A percentile compares a stretch with the other conserved stretches of the same genome.
Evolutionary conservation across 2,329 filamentous ascomycete species (phyloP).

Genomic region (Blastomyces gilchristii): DNA sequence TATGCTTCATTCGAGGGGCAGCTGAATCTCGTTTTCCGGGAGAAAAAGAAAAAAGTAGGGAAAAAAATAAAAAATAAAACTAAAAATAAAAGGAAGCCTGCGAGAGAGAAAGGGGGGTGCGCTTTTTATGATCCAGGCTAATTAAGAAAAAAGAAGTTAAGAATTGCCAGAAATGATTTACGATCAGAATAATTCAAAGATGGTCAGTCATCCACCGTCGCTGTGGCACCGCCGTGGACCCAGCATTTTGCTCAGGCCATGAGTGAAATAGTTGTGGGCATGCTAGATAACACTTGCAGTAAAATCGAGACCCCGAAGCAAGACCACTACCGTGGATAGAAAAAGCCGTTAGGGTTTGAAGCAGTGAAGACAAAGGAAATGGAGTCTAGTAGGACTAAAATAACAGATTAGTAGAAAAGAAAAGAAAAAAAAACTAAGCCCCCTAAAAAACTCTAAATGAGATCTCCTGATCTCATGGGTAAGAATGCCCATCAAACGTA

Average conservation of each 20-base stretch:
- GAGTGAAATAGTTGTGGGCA: conserved; percentile 6
- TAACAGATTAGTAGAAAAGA: not conserved
- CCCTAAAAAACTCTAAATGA: conserved; percentile 2
- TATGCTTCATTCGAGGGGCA: not conserved
- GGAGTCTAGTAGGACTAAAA: not conserved
- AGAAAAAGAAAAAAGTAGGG: not conserved
- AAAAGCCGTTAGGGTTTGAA: conserved; percentile 8
- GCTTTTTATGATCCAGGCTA: conserved; percentile 3
- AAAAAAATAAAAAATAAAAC: not conserved
- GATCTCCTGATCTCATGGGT: conserved; percentile 6
- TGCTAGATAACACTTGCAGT: conserved; percentile 2
- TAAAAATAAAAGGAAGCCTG: not conserved
- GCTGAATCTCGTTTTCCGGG: not conserved
- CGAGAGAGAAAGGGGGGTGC: not conserved
- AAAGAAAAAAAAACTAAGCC: conserved; percentile 1
- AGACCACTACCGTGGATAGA: conserved; percentile 3
- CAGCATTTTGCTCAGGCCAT: not conserved
- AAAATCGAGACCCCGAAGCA: not conserved
- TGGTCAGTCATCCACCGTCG: conserved; percentile 4
- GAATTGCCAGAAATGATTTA: not conserved
- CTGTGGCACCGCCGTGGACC: conserved; percentile 5
- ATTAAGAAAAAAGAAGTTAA: not conserved
- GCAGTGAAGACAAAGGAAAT: conserved; percentile 6
- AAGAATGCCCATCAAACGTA: not conserved
- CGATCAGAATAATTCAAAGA: not conserved